phyloP scores from a whole-genome alignment of 148 eudicot genomes.

The Rheum nobile region DNA sequence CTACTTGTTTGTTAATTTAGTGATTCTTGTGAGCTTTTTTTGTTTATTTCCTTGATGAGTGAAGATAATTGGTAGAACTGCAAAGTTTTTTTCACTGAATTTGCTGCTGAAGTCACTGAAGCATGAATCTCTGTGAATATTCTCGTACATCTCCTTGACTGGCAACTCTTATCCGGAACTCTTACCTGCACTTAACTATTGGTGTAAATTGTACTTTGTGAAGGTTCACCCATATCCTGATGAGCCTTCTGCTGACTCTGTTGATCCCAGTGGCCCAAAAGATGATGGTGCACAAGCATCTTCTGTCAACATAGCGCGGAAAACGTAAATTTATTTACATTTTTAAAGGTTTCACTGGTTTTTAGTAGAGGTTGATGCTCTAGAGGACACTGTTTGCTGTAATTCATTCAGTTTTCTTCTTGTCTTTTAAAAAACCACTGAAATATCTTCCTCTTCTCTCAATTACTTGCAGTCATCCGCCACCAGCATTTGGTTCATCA shows the following conservation, averaged over 20 bases:
- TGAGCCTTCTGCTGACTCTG: constrained; percentile 35
- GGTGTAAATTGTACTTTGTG: constrained; percentile 2
- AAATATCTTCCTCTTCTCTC: too few relatives aligned
- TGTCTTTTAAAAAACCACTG: background rate
- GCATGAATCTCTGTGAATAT: background rate
- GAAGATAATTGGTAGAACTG: background rate
- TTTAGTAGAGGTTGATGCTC: background rate
- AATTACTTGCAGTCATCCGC: constrained; percentile 59
- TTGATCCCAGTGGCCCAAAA: constrained; percentile 23
- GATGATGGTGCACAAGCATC: constrained; percentile 27
- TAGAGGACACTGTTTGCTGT: background rate
- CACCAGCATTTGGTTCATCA: constrained; percentile 96
- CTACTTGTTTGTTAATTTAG: too few relatives aligned
- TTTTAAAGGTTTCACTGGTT: background rate
- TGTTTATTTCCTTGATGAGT: too few relatives aligned
- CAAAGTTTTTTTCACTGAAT: background rate
- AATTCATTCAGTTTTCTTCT: background rate
- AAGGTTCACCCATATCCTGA: constrained; percentile 59
- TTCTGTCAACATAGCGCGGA: constrained; percentile 14
- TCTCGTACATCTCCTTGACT: background rate
- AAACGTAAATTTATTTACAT: constrained; percentile 31
- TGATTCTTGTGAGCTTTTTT: too few relatives aligned
- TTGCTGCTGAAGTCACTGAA: background rate
- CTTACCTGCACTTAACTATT: background rate
- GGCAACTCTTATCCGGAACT: background rate